Conservation (phyloP, 1,284 basidiomycete genomes). For the Boletellus sp. region DNA sequence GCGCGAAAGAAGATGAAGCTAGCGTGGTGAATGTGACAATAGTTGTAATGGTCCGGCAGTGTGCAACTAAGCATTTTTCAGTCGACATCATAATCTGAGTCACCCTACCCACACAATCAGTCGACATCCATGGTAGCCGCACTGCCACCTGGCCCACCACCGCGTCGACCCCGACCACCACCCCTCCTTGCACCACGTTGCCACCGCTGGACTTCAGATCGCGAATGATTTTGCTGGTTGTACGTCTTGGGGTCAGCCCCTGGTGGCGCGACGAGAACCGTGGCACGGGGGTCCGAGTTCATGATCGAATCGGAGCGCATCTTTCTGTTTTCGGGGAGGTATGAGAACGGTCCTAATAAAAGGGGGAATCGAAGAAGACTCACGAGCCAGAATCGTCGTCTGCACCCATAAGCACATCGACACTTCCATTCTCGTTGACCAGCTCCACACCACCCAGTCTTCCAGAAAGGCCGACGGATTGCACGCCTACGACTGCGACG, state of each 20-base stretch:
- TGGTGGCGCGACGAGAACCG: slow-evolving; percentile 67
- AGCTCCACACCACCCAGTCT: slow-evolving; percentile 51
- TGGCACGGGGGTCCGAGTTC: slow-evolving; percentile 62
- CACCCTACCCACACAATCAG: slow-evolving; percentile 18
- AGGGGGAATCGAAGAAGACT: slow-evolving; percentile 32
- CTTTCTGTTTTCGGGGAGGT: slow-evolving; percentile 52
- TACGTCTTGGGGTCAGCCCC: slow-evolving; percentile 60
- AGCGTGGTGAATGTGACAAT: slow-evolving; percentile 8
- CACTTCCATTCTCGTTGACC: slow-evolving; percentile 61
- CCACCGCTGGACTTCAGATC: slow-evolving; percentile 29
- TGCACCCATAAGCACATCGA: slow-evolving; percentile 64
- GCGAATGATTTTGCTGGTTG: slow-evolving; percentile 32
- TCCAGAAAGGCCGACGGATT: slow-evolving; percentile 30
- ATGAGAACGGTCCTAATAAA: not conserved
- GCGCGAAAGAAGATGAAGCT: slow-evolving; percentile 18
- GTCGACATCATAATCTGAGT: not conserved
- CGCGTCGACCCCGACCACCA: slow-evolving; percentile 28
- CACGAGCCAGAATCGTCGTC: slow-evolving; percentile 52
- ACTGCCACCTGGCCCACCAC: slow-evolving; percentile 38
- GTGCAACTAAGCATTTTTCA: slow-evolving; percentile 13
- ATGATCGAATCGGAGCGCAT: slow-evolving; percentile 80
- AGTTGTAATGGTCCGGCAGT: slow-evolving; percentile 14
- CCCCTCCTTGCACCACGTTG: slow-evolving; percentile 31
- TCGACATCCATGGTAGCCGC: slow-evolving; percentile 35
- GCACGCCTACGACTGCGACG: slow-evolving; percentile 61